Base-by-base conservation (phyloP, 805 yeast species). In the Metschnikowia baotianmanensis region DNA sequence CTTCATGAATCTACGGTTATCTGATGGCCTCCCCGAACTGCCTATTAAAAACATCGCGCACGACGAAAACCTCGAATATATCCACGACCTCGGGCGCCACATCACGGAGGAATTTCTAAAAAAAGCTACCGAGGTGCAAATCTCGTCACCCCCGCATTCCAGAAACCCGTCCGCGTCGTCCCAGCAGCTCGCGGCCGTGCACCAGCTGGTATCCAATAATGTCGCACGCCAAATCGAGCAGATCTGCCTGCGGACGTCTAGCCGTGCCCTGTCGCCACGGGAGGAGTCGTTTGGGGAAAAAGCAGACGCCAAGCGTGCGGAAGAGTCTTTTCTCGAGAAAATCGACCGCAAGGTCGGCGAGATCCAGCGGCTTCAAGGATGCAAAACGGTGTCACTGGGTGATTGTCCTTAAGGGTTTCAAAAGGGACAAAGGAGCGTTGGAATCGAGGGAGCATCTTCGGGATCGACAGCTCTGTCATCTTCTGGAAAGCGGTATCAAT, bases 41-140 rank as follows among this genome's bases (percentile, higher is more conserved):
- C n/a, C n/a, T n/a, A n/a, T n/a, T n/a, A 12, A 26, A 13, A 26
- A 8, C 15, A 8, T 10, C 16, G 32, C 19, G 8, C 16, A 30
- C 16, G 43, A 31, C 6, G 35, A 23, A 5, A 36, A 26, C 5
- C 35, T 41, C 29, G 52, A 57, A 3, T 48, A 59, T 6, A 61
- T 63, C 24, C 62, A 61, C 31, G 60, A 57, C 36, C 60, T 62
- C n/a, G 68, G 67, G 3, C 55, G 62, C 15, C 59, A 62, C 39
- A 61, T 63, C 22, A 59, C 65, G 10, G 51, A 62, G 37, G 63
- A 62, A 40, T 61, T 63, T 34, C 49, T 61, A 22, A 56, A 53
- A 23, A 62, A 63, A 40, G 65, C 62, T 15, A 58, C 61, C 23
- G 68, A 63, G 38, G 60, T 62, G 36, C 58, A 42, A 22, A 56